Base-by-base conservation (phyloP, 345 rosid species). In the Salix koriyanagi region DNA sequence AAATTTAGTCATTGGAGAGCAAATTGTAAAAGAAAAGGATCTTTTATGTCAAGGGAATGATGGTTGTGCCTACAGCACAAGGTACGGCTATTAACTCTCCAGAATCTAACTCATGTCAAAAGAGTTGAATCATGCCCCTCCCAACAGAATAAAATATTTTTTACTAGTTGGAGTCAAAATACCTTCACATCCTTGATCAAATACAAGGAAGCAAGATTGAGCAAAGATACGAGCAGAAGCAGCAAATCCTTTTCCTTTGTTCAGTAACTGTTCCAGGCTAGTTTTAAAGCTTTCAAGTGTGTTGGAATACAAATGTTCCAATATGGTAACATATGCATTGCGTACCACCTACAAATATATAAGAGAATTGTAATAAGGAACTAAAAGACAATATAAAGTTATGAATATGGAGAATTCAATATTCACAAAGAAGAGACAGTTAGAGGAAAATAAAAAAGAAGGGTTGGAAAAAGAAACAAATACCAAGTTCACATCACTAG, bases 171-270 rank as follows among this genome's bases (percentile, higher is more conserved):
- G 23, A 41, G 26, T 68, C 23, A 30, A 30, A 2, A 26, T 85
- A 92, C 93, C 97, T 86, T 84, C 73, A 74, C 88, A 89, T 82
- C 85, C 91, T 86, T 81, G 78, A 82, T 92, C 92, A 84, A 88
- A 92, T 67, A 88, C 89, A 46, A 73, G 80, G 82, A 89, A 81
- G 83, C 88, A 89, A 74, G 87, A 78, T 25, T 84, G 76, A 26
- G 52, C 56, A 75, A 88, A 85, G 71, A 72, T 76, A 77, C 74
- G 83, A 71, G 76, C 97, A 85, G 91, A 86, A 70, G 81, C 90
- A 75, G 93, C 92, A 72, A 90, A 89, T 76, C 92, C 90, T 80
- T 88, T 85, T 41, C 93, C 97, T 77, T 73, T 61, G 58, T 83
- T 85, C 39, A 92, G 83, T 52, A 73, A 85, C 41, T 87, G 81